Evolutionary conservation across 805 yeast genomes (phyloP).

Genomic region (Wickerhamiella cacticola): DNA sequence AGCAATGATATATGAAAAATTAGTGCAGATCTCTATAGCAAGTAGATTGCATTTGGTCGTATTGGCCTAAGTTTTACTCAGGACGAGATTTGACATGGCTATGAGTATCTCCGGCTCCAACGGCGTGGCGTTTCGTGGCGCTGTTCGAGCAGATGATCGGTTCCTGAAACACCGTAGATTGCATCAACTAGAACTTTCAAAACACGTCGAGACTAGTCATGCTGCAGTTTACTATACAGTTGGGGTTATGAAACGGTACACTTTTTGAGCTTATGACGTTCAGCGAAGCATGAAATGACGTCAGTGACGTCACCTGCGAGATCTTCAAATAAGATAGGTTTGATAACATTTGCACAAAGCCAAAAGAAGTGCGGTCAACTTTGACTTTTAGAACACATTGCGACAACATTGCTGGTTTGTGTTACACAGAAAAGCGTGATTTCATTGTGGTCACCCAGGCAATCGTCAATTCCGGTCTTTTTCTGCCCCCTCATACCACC

Average conservation of each 20-base stretch:
- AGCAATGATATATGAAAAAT: too few relatives aligned
- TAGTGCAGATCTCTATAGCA: too few relatives aligned
- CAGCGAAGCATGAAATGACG: neutral
- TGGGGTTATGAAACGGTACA: constrained; percentile 1
- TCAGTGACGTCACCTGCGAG: neutral
- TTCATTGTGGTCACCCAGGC: neutral
- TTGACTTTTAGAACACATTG: too few relatives aligned
- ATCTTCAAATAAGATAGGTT: neutral
- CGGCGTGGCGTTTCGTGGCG: too few relatives aligned
- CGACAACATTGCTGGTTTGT: too few relatives aligned
- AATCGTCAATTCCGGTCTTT: neutral
- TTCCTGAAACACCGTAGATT: neutral
- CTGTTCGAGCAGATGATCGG: too few relatives aligned
- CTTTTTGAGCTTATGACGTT: neutral
- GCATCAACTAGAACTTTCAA: too few relatives aligned
- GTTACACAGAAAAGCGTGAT: too few relatives aligned
- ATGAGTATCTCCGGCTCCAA: too few relatives aligned
- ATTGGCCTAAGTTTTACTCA: too few relatives aligned
- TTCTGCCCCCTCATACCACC: neutral
- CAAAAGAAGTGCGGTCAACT: neutral
- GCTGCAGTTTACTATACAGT: neutral
- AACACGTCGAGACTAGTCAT: neutral
- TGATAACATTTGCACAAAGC: neutral
- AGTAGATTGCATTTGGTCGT: too few relatives aligned
- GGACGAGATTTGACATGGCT: too few relatives aligned